These are phyloP conservation scores for Cadophora sp. DNA, from an alignment of 2,329 filamentous ascomycete genomes.

Conservation along the genomic window DNA sequence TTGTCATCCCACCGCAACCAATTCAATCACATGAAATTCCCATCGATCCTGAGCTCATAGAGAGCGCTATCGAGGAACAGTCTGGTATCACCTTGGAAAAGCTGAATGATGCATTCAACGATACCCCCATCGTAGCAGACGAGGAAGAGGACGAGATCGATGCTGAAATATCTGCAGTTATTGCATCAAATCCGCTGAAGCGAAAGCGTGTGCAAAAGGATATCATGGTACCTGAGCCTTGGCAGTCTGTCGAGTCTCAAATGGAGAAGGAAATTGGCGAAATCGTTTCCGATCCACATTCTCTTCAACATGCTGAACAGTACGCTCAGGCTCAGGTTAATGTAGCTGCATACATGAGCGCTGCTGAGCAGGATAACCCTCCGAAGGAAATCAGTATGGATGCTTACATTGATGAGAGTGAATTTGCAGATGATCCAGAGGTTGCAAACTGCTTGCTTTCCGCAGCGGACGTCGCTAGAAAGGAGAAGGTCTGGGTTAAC, in stretches of 20 bases:
- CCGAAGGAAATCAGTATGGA: slow-evolving; percentile 60
- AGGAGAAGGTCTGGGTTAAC: slow-evolving; percentile 93
- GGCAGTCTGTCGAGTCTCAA: slow-evolving; percentile 65
- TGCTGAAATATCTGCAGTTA: slow-evolving; percentile 13
- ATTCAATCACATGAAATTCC: slow-evolving; percentile 28
- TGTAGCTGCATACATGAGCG: slow-evolving; percentile 59
- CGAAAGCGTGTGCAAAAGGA: slow-evolving; percentile 42
- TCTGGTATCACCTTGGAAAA: slow-evolving; percentile 45
- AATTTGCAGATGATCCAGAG: slow-evolving; percentile 90
- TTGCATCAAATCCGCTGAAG: not conserved
- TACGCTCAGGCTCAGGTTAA: slow-evolving; percentile 64
- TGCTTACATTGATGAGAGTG: slow-evolving; percentile 74
- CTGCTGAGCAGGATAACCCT: slow-evolving; percentile 56
- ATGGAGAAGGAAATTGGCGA: slow-evolving; percentile 75
- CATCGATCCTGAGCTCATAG: slow-evolving; percentile 31
- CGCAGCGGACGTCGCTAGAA: slow-evolving; percentile 77
- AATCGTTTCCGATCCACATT: slow-evolving; percentile 68
- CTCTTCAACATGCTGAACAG: slow-evolving; percentile 60
- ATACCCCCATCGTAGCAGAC: slow-evolving; percentile 24
- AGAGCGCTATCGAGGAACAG: slow-evolving; percentile 34
- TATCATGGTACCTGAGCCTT: slow-evolving; percentile 54
- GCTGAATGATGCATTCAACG: slow-evolving; percentile 55
- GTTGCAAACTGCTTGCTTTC: slow-evolving; percentile 80
- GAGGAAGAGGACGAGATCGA: slow-evolving; percentile 20
- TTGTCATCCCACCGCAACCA: slow-evolving; percentile 65